phyloP scores from a whole-genome alignment of 805 yeast genomes.

The Candida ovalis region DNA sequence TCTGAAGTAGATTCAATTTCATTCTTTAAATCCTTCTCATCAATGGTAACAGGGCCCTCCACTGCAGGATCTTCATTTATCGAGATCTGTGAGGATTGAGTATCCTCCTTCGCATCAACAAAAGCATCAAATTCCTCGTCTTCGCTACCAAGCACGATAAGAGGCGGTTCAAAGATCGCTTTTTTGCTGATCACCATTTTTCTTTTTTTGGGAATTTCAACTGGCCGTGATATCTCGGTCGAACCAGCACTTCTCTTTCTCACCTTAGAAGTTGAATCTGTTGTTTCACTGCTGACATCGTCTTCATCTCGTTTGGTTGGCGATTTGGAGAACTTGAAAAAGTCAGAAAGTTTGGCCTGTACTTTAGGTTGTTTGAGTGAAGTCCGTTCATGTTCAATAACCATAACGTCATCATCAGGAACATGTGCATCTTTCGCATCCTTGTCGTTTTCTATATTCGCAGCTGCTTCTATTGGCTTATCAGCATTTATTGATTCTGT shows the following conservation, averaged over 20 bases:
- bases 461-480: too few relatives aligned
- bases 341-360: neutral
- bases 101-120: conserved; percentile 12
- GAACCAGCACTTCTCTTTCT: neutral
- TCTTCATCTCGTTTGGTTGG: neutral
- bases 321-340: neutral
- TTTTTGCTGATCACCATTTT: neutral
- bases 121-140: conserved; percentile 6
- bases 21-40: neutral
- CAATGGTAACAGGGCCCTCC: neutral
- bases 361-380: neutral
- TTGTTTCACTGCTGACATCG: neutral
- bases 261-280: neutral
- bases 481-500: too few relatives aligned
- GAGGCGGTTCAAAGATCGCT: neutral
- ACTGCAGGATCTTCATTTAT: neutral
- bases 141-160: neutral
- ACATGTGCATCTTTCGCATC: too few relatives aligned
- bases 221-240: neutral
- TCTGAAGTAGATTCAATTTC: neutral
- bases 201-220: neutral
- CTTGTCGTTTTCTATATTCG: too few relatives aligned
- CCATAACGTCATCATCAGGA: too few relatives aligned
- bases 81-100: neutral
- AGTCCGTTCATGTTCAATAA: too few relatives aligned